Percentiles rank a stretch among this genome's conserved stretches.
These are phyloP conservation scores for Xylaria bambusicola DNA, from an alignment of 495 filamentous ascomycete genomes.

Conservation along the genomic window DNA sequence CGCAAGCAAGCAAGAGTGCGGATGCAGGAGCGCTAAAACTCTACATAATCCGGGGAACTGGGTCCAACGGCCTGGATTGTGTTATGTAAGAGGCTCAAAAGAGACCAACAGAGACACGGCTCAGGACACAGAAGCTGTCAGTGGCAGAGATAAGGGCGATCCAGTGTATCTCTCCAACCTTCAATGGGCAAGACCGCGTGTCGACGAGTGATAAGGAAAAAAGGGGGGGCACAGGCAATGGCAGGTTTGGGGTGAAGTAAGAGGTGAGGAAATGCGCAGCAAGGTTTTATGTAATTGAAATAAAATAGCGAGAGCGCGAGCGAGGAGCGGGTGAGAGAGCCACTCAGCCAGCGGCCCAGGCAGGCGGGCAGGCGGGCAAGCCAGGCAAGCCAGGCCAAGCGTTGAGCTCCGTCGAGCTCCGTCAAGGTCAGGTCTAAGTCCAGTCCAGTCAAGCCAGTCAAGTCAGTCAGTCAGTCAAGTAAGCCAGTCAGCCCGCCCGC, in stretches of 20 bases:
- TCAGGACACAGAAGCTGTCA: conserved; percentile 25
- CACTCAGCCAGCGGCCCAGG: conserved; percentile 10
- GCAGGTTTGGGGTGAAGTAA: conserved; percentile 49
- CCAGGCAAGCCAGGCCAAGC: too few species aligned
- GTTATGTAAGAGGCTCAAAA: conserved; percentile 44
- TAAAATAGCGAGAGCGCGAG: conserved; percentile 20
- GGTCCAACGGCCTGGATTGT: conserved; percentile 49
- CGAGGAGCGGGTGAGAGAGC: not conserved
- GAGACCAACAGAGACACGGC: conserved; percentile 36
- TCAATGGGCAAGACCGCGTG: conserved; percentile 25
- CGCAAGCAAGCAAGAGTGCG: too few species aligned
- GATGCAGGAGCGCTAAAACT: conserved; percentile 49
- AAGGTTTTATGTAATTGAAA: conserved; percentile 61
- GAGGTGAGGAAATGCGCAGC: conserved; percentile 44
- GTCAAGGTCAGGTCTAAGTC: too few species aligned
- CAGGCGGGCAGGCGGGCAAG: conserved; percentile 31
- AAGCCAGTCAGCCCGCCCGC: too few species aligned
- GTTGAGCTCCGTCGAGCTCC: too few species aligned
- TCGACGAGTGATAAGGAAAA: conserved; percentile 40
- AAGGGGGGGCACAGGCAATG: conserved; percentile 37
- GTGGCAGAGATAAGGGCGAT: conserved; percentile 28
- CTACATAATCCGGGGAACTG: conserved; percentile 52
- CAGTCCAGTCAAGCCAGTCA: too few species aligned
- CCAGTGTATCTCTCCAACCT: conserved; percentile 19
- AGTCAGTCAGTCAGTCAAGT: too few species aligned